Evolutionary conservation across 441 rosid species (phyloP), one percentile per base, ranked within the genome.

Genomic region (Adansonia madagascariensis): DNA sequence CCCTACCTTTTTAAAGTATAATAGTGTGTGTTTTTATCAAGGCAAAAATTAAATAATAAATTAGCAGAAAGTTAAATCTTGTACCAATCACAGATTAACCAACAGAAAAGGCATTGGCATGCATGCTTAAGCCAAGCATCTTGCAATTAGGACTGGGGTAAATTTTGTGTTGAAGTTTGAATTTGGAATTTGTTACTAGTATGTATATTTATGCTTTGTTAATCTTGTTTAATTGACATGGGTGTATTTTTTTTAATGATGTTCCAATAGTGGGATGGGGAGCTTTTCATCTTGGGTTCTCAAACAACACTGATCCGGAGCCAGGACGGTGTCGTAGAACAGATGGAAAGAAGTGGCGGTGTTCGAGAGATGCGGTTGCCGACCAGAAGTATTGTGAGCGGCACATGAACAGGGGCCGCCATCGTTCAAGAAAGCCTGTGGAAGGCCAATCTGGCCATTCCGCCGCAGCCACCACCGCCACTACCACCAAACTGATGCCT

Each of bases 401-500:
- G 83, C 97, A 92, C 81, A 86, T 91, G 71, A 91, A 92, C 86
- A 82, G 97, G 64, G 94, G 97, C 80, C 95, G 97, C 82, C 90
- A 92, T 78, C 97, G 95, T 91, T 88, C 95, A 90, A 91, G 97
- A 92, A 92, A 92, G 95, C 94, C 91, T 86, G 92, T 89, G 94
- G 92, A 93, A 89, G 89, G 89, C 79, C 92, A 89, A 80, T 76
- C 86, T 63, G 92, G 91, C 86, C 88, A 73, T 79, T 85, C 91
- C 80, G 82, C 85, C 57, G 53, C 80, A 60, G 81, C 87, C 69
- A 56, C 70, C 22, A 24, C 80, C 57, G 15, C 73, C 65, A 85
- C 35, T 3, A 31, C 35, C 35, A 31, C 35, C 35, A 31, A 85
- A 79, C 75, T 80, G 86, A 79, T 77, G 81, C 84, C 83, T 35